phyloP scores from a whole-genome alignment of 768 basidiomycete genomes.

The Dictyophora rubrovolvata region DNA sequence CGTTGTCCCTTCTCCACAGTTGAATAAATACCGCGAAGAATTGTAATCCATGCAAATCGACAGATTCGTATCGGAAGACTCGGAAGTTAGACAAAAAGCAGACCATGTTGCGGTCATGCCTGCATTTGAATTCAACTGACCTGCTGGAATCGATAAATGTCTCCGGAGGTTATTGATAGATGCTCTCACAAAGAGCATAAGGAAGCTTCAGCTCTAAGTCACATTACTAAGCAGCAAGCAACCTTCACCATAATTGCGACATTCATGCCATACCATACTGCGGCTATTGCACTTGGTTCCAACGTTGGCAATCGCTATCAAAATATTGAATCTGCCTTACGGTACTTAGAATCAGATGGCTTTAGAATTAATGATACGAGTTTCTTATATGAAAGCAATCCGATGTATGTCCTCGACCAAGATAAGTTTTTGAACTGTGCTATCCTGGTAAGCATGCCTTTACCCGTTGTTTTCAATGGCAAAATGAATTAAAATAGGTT shows the following conservation, averaged over 20 bases:
- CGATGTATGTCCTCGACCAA: slow-evolving; percentile 95
- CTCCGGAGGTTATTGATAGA: not conserved
- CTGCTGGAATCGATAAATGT: not conserved
- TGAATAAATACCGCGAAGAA: slow-evolving; percentile 78
- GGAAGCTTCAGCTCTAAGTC: not conserved
- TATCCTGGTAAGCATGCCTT: slow-evolving; percentile 55
- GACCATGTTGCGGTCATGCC: slow-evolving; percentile 10
- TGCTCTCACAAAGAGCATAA: not conserved
- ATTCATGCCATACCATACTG: slow-evolving; percentile 24
- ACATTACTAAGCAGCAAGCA: not conserved
- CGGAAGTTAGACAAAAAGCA: slow-evolving; percentile 11
- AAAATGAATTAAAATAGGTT: slow-evolving; percentile 37
- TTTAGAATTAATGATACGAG: slow-evolving; percentile 61
- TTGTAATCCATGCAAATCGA: slow-evolving; percentile 68
- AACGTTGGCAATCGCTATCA: slow-evolving; percentile 82
- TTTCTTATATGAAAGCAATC: slow-evolving; percentile 85
- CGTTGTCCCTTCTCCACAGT: slow-evolving; percentile 72
- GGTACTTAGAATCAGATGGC: slow-evolving; percentile 45
- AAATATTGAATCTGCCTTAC: slow-evolving; percentile 72
- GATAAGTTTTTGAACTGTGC: slow-evolving; percentile 83
- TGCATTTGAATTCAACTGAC: not conserved
- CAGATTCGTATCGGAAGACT: slow-evolving; percentile 63
- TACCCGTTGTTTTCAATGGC: not conserved
- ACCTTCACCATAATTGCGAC: not conserved
- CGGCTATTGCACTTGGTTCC: slow-evolving; percentile 75